phyloP scores from a whole-genome alignment of 371 early-diverging fungal genomes.

The Circinella umbellata region DNA sequence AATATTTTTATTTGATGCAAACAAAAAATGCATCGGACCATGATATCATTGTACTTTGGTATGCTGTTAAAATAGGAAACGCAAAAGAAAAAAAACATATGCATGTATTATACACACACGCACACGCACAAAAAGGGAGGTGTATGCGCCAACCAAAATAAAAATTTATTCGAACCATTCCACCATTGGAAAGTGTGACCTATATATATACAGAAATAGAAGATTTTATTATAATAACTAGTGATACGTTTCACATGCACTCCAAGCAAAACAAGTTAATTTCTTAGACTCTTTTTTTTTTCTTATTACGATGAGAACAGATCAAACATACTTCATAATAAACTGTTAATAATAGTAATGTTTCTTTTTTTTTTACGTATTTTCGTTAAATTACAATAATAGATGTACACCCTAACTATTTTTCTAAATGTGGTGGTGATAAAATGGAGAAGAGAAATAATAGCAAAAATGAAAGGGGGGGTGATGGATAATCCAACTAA shows the following conservation, averaged over 20 bases:
- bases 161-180: neutral
- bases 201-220: neutral
- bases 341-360: neutral
- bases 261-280: too few species aligned
- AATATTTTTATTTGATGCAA: neutral
- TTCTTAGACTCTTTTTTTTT: too few species aligned
- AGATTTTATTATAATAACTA: neutral
- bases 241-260: too few species aligned
- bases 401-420: conserved; percentile 3
- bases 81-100: neutral
- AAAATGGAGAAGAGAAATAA: neutral
- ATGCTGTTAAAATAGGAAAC: neutral
- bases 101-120: neutral
- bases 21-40: neutral
- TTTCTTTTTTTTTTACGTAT: neutral
- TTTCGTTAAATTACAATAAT: conserved; percentile 6
- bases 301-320: too few species aligned
- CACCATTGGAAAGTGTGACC: neutral
- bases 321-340: too few species aligned
- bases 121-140: too few species aligned
- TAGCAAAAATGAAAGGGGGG: neutral
- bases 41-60: neutral
- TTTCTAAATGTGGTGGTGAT: neutral
- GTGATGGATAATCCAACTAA: neutral
- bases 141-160: neutral